Evolutionary conservation across 257 asterid species (phyloP), one percentile per base, ranked within the genome.

Genomic region (Primulina tabacum): DNA sequence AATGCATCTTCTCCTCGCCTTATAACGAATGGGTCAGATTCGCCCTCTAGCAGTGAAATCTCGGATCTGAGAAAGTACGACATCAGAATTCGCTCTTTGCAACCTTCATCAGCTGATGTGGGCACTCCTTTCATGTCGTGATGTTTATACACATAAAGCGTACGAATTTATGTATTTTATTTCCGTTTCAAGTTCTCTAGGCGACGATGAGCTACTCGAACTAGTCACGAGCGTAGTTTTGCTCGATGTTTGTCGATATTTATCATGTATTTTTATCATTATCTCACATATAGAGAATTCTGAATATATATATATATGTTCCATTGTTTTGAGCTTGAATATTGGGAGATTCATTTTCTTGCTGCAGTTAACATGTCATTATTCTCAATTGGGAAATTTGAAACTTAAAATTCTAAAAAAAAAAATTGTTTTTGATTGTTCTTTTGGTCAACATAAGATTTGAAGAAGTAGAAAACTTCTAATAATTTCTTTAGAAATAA

Each of bases 41-140:
- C 87, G 28, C 78, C 92, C 43, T 80, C 95, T 8, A 70, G 80
- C 70, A 79, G 82, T 66, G 92, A 81, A 71, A 62, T 68, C 55
- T 65, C 88, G 57, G 73, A 66, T 68, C 82, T 79, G 78, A 86
- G 86, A 76, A 86, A 84, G 70, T 89, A 87, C 30, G 84, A 87
- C 68, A 86, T 89, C 73, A 85, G 53, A 43, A 43, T 43, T 43
- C n/a, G 53, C 53, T 43, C 53, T 43, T 43, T 43, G n/a, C 53
- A 43, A 43, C 53, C 53, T 43, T 43, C 53, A 12, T 43, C 53
- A 3, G 6, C 53, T 3, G n/a, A 43, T 12, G 7, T 43, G 7
- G 53, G n/a, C 2, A 10, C 53, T 11, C 53, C 53, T 43, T 43
- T 43, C n/a, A 0, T 43, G n/a, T 43, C 1, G n/a, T 43, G 53